Evolutionary conservation across 2,329 filamentous ascomycete genomes (phyloP), one percentile per base, ranked within the genome.

Genomic region (Ascochyta viciae-villosae): DNA sequence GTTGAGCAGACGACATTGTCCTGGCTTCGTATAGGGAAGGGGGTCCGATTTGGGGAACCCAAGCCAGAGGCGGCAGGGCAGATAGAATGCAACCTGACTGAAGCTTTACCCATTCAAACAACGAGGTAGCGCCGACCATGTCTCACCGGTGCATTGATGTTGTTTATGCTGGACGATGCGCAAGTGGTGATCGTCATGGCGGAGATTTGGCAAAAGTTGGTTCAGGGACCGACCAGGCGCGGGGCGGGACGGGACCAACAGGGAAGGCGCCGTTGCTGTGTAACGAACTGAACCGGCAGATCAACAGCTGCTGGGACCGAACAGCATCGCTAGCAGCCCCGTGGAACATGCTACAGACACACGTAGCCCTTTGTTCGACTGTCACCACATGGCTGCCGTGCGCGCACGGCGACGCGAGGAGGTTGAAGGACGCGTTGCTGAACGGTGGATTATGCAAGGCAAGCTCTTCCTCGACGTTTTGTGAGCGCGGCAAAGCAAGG

Each of bases 211-310:
- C 26, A 48, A 34, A 43, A n/a, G 42, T 48, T 43, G 38, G 46
- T 29, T 44, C 37, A 51, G 53, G 43, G 43, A 51, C 40, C 44
- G 27, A 10, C 19, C 39, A 37, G n/a, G 51, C 22, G 47, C 52
- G 52, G 52, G 24, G 35, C 53, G 53, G 53, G 41, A 46, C 47
- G 53, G 46, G 19, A 45, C 41, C 37, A 46, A 37, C 35, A 46
- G 40, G 52, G 46, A 41, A 46, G 50, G 42, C 47, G 53, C 53
- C 53, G 53, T 56, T 56, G 38, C 48, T 56, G 53, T 42, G 53
- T 47, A 24, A 56, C 47, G 38, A 51, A 46, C 29, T 56, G 42
- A 26, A 44, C 41, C 37, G 53, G 53, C 47, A 47, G 53, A 50
- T 43, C 47, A 48, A 56, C 47, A 33, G 33, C 26, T 42, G 41